Conservation (phyloP, 352 stramenopile genomes). For the Peronospora belbahrii region DNA sequence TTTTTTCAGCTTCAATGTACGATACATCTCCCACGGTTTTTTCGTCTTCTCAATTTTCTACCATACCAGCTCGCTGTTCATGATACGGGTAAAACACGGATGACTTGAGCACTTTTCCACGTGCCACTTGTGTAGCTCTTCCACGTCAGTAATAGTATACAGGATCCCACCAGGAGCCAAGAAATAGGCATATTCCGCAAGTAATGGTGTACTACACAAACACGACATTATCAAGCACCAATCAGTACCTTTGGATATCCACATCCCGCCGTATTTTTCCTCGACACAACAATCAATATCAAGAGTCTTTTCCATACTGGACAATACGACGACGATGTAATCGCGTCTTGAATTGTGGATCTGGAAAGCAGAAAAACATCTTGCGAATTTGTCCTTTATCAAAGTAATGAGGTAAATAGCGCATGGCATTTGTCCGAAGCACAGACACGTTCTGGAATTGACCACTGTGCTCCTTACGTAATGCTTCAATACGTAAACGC, state of each 20-base stretch:
- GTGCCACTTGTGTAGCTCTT: slow-evolving; percentile 97
- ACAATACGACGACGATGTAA: slow-evolving; percentile 94
- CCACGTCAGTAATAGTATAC: slow-evolving; percentile 99
- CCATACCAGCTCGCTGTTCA: slow-evolving; percentile 75
- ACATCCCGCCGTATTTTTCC: too few species aligned
- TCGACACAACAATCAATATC: too few species aligned
- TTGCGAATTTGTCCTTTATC: slow-evolving; percentile 88
- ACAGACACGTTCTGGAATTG: slow-evolving; percentile 94
- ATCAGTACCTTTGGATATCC: too few species aligned
- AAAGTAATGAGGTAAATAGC: slow-evolving; percentile 82
- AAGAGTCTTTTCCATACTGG: too few species aligned
- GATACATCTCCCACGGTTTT: not conserved
- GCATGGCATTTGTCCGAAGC: slow-evolving; percentile 96
- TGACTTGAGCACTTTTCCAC: slow-evolving; percentile 91
- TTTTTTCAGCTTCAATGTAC: not conserved
- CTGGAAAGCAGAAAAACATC: slow-evolving; percentile 99
- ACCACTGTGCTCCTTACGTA: slow-evolving; percentile 66
- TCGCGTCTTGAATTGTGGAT: slow-evolving; percentile 98
- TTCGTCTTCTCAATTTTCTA: not conserved
- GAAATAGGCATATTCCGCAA: slow-evolving; percentile 97
- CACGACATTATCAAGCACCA: slow-evolving; percentile 3
- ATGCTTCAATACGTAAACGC: slow-evolving; percentile 83
- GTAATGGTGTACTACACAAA: slow-evolving; percentile 79
- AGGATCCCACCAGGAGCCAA: slow-evolving; percentile 88
- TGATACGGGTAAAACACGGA: slow-evolving; percentile 89